These are phyloP conservation scores for Lolium multiflorum DNA, from an alignment of 176 grass and related monocot genomes.

Conservation along the genomic window DNA sequence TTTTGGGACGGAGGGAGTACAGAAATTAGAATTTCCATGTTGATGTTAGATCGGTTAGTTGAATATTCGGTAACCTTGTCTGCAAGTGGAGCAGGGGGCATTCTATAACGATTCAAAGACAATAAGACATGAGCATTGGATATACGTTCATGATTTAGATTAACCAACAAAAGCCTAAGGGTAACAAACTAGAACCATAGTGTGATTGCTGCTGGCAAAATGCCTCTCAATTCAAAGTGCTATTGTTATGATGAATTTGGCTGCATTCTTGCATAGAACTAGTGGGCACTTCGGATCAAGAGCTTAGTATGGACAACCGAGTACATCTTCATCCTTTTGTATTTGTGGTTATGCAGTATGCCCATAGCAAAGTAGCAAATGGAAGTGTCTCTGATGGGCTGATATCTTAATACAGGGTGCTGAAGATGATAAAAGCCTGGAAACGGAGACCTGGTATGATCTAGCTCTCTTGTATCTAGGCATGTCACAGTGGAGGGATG, in stretches of 20 bases:
- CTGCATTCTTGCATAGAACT: constrained; percentile 2
- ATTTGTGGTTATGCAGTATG: constrained; percentile 9
- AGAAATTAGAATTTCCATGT: constrained; percentile 19
- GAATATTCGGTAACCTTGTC: constrained; percentile 12
- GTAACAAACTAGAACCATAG: constrained; percentile 18
- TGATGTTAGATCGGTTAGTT: constrained; percentile 7
- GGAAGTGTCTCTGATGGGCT: constrained; percentile 25
- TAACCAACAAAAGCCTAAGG: background rate
- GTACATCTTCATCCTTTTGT: constrained; percentile 11
- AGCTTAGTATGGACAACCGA: background rate
- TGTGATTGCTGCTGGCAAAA: constrained; percentile 1
- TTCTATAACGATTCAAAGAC: constrained; percentile 17
- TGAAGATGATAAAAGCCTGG: constrained; percentile 74
- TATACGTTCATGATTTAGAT: constrained; percentile 25
- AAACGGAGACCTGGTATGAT: constrained; percentile 94
- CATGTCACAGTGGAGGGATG: constrained; percentile 86
- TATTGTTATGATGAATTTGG: constrained; percentile 18
- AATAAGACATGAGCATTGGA: background rate
- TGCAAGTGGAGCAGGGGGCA: constrained; percentile 2
- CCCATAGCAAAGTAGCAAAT: constrained; percentile 17
- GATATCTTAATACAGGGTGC: constrained; percentile 55
- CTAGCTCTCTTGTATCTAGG: constrained; percentile 83
- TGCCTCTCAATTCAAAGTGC: constrained; percentile 22
- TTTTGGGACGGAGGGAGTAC: background rate
- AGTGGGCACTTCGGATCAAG: constrained; percentile 6